A percentile compares a stretch with the other conserved stretches of the same genome.
These are phyloP conservation scores for Saturnispora zaruensis DNA, from an alignment of 805 yeast species.

Conservation along the genomic window DNA sequence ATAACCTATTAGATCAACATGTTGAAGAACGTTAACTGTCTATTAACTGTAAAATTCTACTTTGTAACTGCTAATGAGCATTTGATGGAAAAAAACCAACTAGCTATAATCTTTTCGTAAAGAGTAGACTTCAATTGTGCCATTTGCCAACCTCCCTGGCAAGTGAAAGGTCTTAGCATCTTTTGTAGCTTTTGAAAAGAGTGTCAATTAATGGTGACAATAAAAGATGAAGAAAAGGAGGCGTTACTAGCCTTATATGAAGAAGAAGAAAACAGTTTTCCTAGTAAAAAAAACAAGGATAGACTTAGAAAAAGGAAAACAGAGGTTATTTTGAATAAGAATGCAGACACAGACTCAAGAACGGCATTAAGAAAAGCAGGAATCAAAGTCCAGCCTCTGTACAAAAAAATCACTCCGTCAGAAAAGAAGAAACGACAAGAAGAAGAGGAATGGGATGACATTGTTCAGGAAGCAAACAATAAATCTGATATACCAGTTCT, in stretches of 20 bases:
- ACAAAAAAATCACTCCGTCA: background rate
- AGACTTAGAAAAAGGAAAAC: slow-evolving; percentile 9
- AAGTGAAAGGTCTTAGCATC: background rate
- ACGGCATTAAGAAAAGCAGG: slow-evolving; percentile 10
- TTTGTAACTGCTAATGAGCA: background rate
- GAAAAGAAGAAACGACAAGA: slow-evolving; percentile 5
- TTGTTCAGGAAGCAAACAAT: slow-evolving; percentile 2
- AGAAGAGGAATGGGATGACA: slow-evolving; percentile 5
- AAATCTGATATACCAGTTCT: background rate
- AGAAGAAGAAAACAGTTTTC: slow-evolving; percentile 7
- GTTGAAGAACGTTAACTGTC: slow-evolving; percentile 8
- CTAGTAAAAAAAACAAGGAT: slow-evolving; percentile 7
- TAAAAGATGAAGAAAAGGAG: background rate
- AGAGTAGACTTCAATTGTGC: background rate
- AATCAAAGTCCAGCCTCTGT: slow-evolving; percentile 2
- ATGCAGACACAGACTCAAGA: slow-evolving; percentile 2
- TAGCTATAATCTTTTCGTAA: background rate
- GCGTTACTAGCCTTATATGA: background rate
- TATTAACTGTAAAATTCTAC: background rate
- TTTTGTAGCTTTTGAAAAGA: background rate
- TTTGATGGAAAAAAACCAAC: background rate
- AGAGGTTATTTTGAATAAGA: slow-evolving; percentile 7
- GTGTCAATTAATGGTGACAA: background rate
- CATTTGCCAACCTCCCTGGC: background rate
- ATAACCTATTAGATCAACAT: slow-evolving; percentile 17